A percentile compares a stretch with the other conserved stretches of the same genome.
Evolutionary conservation across 176 grass and related monocot species (phyloP).

Genomic region (Aegilops umbellulata): DNA sequence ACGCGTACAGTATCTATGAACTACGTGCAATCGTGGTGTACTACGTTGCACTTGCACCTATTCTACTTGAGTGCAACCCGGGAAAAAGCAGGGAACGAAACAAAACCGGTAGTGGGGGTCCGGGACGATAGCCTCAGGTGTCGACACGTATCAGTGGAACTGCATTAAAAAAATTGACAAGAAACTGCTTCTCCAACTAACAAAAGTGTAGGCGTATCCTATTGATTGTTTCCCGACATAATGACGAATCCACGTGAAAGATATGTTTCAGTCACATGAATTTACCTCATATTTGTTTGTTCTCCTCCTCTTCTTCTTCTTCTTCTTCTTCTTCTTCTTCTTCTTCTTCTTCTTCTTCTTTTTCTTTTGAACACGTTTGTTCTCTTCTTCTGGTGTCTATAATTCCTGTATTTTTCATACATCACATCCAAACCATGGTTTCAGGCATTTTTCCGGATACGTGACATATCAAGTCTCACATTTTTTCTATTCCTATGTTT

Average conservation of each 20-base stretch:
- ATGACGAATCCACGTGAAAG: neutral
- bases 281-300: neutral
- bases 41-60: neutral
- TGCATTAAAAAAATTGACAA: neutral
- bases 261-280: neutral
- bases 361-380: too few species aligned
- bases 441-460: too few species aligned
- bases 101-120: neutral
- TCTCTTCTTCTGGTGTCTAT: too few species aligned
- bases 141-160: constrained; percentile 11
- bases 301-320: too few species aligned
- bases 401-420: too few species aligned
- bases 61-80: neutral
- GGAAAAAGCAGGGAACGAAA: neutral
- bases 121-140: neutral
- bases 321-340: too few species aligned
- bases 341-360: too few species aligned
- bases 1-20: neutral
- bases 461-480: too few species aligned
- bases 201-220: neutral
- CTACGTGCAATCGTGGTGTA: neutral
- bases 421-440: too few species aligned
- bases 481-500: too few species aligned
- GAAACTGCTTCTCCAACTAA: neutral
- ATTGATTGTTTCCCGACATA: neutral